phyloP scores from a whole-genome alignment of 2,329 filamentous ascomycete genomes.

The Colletotrichum sp. region DNA sequence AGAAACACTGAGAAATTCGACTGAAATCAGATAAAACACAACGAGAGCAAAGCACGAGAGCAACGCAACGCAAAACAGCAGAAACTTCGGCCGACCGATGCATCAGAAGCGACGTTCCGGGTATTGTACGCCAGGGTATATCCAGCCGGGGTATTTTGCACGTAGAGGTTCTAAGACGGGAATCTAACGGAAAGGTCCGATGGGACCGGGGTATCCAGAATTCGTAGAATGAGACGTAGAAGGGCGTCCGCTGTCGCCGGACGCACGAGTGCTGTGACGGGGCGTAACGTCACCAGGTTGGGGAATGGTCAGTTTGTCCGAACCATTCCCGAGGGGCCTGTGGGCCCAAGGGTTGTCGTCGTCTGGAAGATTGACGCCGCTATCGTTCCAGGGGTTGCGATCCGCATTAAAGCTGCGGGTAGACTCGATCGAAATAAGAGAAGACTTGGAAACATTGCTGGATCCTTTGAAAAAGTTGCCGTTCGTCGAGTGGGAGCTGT shows the following conservation, averaged over 20 bases:
- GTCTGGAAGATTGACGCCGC: constrained; percentile 90
- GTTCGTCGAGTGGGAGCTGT: constrained; percentile 83
- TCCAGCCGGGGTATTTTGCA: constrained; percentile 67
- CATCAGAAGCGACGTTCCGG: constrained; percentile 47
- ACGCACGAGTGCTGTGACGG: constrained; percentile 82
- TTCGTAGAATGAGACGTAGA: constrained; percentile 93
- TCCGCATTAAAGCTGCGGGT: constrained; percentile 89
- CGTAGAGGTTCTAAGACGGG: constrained; percentile 50
- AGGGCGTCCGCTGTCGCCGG: constrained; percentile 89
- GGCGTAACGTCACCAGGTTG: constrained; percentile 83
- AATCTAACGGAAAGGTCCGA: constrained; percentile 88
- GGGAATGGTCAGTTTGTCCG: constrained; percentile 69
- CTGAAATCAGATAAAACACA: constrained; percentile 26
- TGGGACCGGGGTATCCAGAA: constrained; percentile 94
- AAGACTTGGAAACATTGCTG: constrained; percentile 90
- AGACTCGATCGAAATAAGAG: constrained; percentile 93
- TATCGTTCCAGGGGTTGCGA: constrained; percentile 98
- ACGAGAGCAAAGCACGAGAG: constrained; percentile 31
- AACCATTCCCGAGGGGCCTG: constrained; percentile 69
- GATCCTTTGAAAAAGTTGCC: constrained; percentile 91
- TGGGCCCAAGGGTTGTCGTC: constrained; percentile 75
- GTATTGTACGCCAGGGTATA: constrained; percentile 71
- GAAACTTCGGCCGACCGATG: constrained; percentile 51
- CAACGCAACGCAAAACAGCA: constrained; percentile 23
- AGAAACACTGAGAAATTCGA: not conserved